Evolutionary conservation across 495 filamentous ascomycete species (phyloP), one percentile per base, ranked within the genome.

Genomic region (Cercophora scortea): DNA sequence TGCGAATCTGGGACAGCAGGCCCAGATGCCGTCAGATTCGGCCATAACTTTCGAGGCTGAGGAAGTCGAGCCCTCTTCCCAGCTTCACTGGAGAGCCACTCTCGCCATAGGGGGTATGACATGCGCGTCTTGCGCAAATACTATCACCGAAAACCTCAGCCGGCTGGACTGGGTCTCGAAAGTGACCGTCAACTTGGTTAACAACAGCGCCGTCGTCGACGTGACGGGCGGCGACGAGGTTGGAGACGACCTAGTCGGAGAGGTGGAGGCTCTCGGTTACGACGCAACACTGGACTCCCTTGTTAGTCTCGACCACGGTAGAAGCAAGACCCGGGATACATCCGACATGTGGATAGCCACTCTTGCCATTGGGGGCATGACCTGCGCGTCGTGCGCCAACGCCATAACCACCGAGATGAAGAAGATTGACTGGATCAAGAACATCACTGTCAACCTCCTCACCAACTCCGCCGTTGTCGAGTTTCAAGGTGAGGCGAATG

Each of bases 21-120:
- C 40, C 42, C 52, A 53, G 4, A 48, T 63, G 54, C 57, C 60
- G 4, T 47, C 59, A 34, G 56, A 56, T 12, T 53, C 59, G 0
- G 61, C 66, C 33, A 54, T 65, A 15, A 53, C 55, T 40, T 51
- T 65, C 34, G 58, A 63, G 43, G 59, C 48, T 6, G 55, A 58
- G 8, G 53, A 58, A 13, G 51, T 50, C 35, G 9, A 39, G 15
- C 8, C 34, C 9, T n/a, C 47, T 9, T 2, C 32, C 6, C 59
- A 56, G 12, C 60, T 43, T 3, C 47, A 62, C 11, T 79, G 76
- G 68, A 68, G 74, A 44, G 87, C 79, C 15, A 81, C 82, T 4
- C 72, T 89, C 49, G 80, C 84, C 4, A 83, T 96, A 51, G 81
- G 77, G 34, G 89, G 89, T 33, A 93, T 96, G 88, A 93, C 86